Evolutionary conservation across 1,139 yeast genomes (phyloP).

Genomic region (Taphrina populina): DNA sequence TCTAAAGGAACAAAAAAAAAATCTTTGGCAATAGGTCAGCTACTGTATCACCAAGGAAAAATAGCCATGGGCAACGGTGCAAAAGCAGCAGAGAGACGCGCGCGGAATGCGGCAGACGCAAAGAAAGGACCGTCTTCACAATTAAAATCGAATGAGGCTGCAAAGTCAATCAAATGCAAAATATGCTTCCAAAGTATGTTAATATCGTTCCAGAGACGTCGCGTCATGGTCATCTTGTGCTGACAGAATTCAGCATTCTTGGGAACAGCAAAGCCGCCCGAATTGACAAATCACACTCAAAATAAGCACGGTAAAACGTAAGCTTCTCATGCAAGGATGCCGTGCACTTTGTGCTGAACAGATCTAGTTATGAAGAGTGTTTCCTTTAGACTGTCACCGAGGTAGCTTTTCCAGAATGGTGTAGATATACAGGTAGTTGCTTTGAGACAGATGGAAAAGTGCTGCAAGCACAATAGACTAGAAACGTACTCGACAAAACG

Average conservation of each 20-base stretch:
- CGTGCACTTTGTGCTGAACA: too few relatives aligned
- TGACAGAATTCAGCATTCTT: neutral
- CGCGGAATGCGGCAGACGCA: slow-evolving; percentile 15
- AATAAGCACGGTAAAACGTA: slow-evolving; percentile 20
- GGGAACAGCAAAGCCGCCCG: slow-evolving; percentile 21
- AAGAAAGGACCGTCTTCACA: slow-evolving; percentile 19
- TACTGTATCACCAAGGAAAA: too few relatives aligned
- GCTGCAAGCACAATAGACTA: too few relatives aligned
- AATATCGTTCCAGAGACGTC: neutral
- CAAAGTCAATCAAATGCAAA: slow-evolving; percentile 19
- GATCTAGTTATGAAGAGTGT: slow-evolving; percentile 10
- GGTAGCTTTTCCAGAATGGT: too few relatives aligned
- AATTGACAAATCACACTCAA: slow-evolving; percentile 12
- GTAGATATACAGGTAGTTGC: too few relatives aligned
- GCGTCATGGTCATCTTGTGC: too few relatives aligned
- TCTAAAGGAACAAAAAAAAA: too few relatives aligned
- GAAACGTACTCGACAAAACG: too few relatives aligned
- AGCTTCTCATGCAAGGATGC: slow-evolving; percentile 1
- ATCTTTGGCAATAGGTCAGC: too few relatives aligned
- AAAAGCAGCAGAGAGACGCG: slow-evolving; percentile 15
- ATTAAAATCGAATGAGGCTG: slow-evolving; percentile 20
- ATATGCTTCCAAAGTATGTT: slow-evolving; percentile 20
- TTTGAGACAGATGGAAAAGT: too few relatives aligned
- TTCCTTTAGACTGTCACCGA: slow-evolving; percentile 1
- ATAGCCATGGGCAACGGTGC: slow-evolving; percentile 28